Evolutionary conservation across 2,329 filamentous ascomycete genomes (phyloP), one percentile per base, ranked within the genome.

Genomic region (Colletotrichum orbiculare): DNA sequence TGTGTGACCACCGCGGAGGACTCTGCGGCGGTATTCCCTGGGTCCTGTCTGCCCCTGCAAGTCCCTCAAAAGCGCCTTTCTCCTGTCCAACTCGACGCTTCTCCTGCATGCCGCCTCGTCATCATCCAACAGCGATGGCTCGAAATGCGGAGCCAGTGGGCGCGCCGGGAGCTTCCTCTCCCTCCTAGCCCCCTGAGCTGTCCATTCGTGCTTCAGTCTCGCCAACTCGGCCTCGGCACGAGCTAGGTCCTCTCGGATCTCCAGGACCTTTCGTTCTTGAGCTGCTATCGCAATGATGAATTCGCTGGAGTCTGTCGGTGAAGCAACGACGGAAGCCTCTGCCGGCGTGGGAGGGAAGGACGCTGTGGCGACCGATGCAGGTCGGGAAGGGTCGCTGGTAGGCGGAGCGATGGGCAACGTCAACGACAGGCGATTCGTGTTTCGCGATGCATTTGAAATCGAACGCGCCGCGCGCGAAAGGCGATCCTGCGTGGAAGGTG

Each of bases 221-320:
- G 83, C 82, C 45, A 99, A 82, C 50, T 97, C 91, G 11, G 82
- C 79, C 75, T 99, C 95, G 6, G 96, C 95, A 65, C 89, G 90
- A 33, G 83, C 81, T n/a, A 99, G 82, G 77, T 98, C 95, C 76
- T 99, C 96, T 65, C 90, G 91, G 56, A 99, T 82, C 78, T 98
- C 96, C 62, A 99, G 81, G 2, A 99, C 95, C 69, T 89, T 89
- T 62, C 96, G 87, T 80, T 99, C 96, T 79, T 98, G 94, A 12
- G 93, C 90, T 48, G 96, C 96, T 72, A 99, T 91, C 62, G 94
- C 91, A 67, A 93, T 94, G 69, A 99, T 89, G 72, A 97, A 92
- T 54, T 89, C 84, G 72, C 85, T 86, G 55, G 87, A 81, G 67
- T 90, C 87, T 42, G 81, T 77, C 1, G 85, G 84, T 1, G 81